Percentiles rank a stretch among this genome's conserved stretches.
Conservation (phyloP, 495 filamentous ascomycete species). For the Friedmanniomyces endolithicus region DNA sequence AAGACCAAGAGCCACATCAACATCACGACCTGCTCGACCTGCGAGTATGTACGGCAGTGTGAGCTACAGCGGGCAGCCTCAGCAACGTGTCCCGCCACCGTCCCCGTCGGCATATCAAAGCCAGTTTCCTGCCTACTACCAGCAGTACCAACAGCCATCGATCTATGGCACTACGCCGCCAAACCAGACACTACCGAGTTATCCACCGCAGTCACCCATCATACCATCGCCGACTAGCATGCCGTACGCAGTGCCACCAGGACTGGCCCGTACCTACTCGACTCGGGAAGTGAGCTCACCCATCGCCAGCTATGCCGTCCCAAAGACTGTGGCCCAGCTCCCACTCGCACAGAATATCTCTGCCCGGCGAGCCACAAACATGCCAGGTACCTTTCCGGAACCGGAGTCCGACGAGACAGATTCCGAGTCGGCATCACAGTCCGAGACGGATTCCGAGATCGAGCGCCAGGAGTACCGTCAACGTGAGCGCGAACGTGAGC, state of each 20-base stretch:
- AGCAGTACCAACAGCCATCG: neutral
- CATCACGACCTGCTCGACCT: conserved; percentile 8
- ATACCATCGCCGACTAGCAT: conserved; percentile 5
- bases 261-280: conserved; percentile 2
- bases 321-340: neutral
- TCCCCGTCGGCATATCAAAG: conserved; percentile 13
- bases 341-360: neutral
- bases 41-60: conserved; percentile 3
- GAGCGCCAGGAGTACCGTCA: conserved; percentile 1
- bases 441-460: conserved; percentile 3
- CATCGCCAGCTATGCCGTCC: neutral
- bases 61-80: neutral
- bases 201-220: conserved; percentile 1
- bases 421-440: neutral
- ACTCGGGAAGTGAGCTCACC: neutral
- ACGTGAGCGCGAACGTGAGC: neutral
- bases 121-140: neutral
- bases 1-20: neutral
- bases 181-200: neutral
- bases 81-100: conserved; percentile 7
- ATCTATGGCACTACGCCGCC: conserved; percentile 7
- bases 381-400: conserved; percentile 14
- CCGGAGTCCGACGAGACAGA: conserved; percentile 4
- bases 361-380: conserved; percentile 1
- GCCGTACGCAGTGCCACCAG: conserved; percentile 1